Evolutionary conservation across 768 basidiomycete genomes (phyloP).

Genomic region (Russula olivacea): DNA sequence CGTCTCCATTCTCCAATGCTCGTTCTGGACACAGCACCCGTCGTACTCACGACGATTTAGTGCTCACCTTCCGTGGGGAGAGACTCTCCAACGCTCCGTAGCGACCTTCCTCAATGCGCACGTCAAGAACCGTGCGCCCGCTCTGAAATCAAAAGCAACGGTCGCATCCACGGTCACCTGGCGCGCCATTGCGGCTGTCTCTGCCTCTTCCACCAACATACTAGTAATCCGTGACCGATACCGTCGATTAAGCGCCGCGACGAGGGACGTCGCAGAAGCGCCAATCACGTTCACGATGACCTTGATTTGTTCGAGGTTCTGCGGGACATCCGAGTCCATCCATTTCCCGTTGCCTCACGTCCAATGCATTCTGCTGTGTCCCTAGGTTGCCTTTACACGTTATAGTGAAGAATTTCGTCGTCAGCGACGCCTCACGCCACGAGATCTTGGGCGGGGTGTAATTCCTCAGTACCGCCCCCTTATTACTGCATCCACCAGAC

Average conservation of each 20-base stretch:
- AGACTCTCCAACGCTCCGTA: too few relatives aligned
- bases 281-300: conserved; percentile 19
- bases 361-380: background rate
- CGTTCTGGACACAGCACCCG: too few relatives aligned
- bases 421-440: conserved; percentile 23
- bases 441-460: conserved; percentile 14
- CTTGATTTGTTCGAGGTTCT: conserved; percentile 15
- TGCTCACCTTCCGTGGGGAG: too few relatives aligned
- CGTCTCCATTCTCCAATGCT: too few relatives aligned
- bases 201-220: background rate
- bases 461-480: conserved; percentile 22
- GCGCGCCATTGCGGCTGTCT: background rate
- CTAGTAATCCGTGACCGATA: background rate
- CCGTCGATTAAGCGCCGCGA: conserved; percentile 16
- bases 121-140: too few relatives aligned
- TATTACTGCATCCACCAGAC: conserved; percentile 19
- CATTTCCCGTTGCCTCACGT: background rate
- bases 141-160: too few relatives aligned
- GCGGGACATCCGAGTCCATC: conserved; percentile 19
- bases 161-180: background rate
- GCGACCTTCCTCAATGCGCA: too few relatives aligned
- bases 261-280: conserved; percentile 10
- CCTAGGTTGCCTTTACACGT: conserved; percentile 23
- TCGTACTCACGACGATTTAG: too few relatives aligned
- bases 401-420: conserved; percentile 23